A percentile compares a stretch with the other conserved stretches of the same genome.
phyloP scores from a whole-genome alignment of 345 rosid genomes.

The Populus euphratica region DNA sequence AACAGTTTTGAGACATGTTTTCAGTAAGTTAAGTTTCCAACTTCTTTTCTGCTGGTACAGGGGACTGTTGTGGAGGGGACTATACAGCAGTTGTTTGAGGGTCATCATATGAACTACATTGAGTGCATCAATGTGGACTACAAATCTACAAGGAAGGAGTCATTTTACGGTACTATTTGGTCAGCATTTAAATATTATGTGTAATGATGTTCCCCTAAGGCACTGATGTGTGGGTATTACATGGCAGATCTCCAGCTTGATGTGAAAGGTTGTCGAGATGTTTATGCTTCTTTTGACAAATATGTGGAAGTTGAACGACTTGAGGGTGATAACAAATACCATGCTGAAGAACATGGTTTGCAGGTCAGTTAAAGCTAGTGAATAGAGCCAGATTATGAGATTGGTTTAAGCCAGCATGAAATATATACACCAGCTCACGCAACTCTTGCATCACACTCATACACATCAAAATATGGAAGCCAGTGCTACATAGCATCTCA shows the following conservation, averaged over 20 bases:
- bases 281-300: slow-evolving; percentile 95
- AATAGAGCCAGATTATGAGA: background rate
- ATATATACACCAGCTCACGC: background rate
- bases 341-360: slow-evolving; percentile 80
- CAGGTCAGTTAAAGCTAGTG: slow-evolving; percentile 52
- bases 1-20: background rate
- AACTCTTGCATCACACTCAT: background rate
- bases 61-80: slow-evolving; percentile 99
- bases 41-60: slow-evolving; percentile 28
- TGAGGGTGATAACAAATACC: slow-evolving; percentile 97
- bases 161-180: slow-evolving; percentile 73
- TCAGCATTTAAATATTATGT: background rate
- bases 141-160: slow-evolving; percentile 91
- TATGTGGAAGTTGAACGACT: slow-evolving; percentile 96
- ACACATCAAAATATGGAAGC: background rate
- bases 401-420: background rate
- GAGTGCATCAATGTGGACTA: slow-evolving; percentile 95
- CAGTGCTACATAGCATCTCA: background rate
- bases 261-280: slow-evolving; percentile 96
- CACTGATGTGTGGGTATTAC: slow-evolving; percentile 2
- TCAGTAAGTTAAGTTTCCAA: slow-evolving; percentile 5
- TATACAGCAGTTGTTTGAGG: slow-evolving; percentile 91
- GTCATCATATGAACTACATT: slow-evolving; percentile 93
- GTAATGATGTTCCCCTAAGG: background rate
- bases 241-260: slow-evolving; percentile 92